These are phyloP conservation scores for Lentinula boryana DNA, from an alignment of 768 basidiomycete genomes.

Conservation along the genomic window DNA sequence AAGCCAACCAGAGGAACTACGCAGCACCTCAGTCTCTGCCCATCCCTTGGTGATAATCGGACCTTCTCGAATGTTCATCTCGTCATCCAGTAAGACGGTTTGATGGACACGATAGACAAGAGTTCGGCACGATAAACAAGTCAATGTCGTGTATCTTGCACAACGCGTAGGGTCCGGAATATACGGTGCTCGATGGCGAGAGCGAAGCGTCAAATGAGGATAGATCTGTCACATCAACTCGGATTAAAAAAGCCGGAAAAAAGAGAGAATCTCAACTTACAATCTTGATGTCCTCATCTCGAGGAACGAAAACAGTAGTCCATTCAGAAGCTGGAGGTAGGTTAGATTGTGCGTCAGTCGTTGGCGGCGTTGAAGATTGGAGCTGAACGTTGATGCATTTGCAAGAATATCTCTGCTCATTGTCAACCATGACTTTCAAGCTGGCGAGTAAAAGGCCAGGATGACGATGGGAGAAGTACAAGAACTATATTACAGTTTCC, in stretches of 20 bases:
- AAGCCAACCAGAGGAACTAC: slow-evolving; percentile 44
- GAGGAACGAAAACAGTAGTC: slow-evolving; percentile 34
- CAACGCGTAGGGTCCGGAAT: slow-evolving; percentile 21
- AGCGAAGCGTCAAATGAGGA: slow-evolving; percentile 43
- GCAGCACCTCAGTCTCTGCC: slow-evolving; percentile 43
- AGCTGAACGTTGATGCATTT: slow-evolving; percentile 45
- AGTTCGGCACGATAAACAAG: slow-evolving; percentile 41
- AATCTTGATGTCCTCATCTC: slow-evolving; percentile 42
- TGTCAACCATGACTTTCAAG: background rate
- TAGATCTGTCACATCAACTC: slow-evolving; percentile 28
- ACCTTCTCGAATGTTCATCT: slow-evolving; percentile 30
- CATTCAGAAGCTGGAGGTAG: slow-evolving; percentile 20
- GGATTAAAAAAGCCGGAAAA: background rate
- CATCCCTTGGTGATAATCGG: slow-evolving; percentile 46
- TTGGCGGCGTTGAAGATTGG: slow-evolving; percentile 32
- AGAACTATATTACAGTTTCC: background rate
- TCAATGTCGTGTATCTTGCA: slow-evolving; percentile 35
- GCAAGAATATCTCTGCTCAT: slow-evolving; percentile 25
- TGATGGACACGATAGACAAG: slow-evolving; percentile 43
- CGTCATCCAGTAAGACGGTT: slow-evolving; percentile 30
- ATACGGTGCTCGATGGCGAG: slow-evolving; percentile 22
- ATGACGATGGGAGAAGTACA: background rate
- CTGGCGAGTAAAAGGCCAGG: background rate
- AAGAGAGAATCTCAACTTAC: slow-evolving; percentile 13
- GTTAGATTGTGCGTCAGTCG: slow-evolving; percentile 16